phyloP scores from a whole-genome alignment of 768 basidiomycete genomes.

The Leccinum variicolor region DNA sequence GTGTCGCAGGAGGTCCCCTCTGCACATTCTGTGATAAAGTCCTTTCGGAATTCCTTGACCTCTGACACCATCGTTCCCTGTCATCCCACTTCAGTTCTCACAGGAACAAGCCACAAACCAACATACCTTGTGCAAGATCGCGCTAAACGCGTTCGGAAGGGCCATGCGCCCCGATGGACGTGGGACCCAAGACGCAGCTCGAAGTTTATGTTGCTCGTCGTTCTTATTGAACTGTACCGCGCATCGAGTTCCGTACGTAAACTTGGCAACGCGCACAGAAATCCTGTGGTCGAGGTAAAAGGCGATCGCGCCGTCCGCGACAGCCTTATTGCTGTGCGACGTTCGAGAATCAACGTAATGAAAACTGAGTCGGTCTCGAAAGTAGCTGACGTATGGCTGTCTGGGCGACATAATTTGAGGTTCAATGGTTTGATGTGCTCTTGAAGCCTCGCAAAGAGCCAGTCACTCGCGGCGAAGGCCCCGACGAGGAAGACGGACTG shows the following conservation, averaged over 20 bases:
- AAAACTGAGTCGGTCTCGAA: constrained; percentile 5
- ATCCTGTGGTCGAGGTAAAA: constrained; percentile 44
- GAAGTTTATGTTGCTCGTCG: constrained; percentile 28
- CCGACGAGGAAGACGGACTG: constrained; percentile 41
- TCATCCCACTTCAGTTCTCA: neutral
- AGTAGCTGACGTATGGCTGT: constrained; percentile 43
- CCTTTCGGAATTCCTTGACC: constrained; percentile 30
- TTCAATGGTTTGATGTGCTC: constrained; percentile 30
- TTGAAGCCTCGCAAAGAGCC: constrained; percentile 36
- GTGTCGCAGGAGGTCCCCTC: constrained; percentile 25
- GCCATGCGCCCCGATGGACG: constrained; percentile 30
- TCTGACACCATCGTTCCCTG: constrained; percentile 30
- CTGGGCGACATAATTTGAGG: constrained; percentile 45
- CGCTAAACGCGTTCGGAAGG: constrained; percentile 32
- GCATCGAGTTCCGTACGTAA: constrained; percentile 37
- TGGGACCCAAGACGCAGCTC: constrained; percentile 25
- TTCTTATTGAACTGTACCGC: constrained; percentile 27
- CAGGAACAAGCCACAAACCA: neutral
- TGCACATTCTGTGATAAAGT: constrained; percentile 28
- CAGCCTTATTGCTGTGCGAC: constrained; percentile 38
- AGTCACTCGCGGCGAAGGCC: constrained; percentile 43
- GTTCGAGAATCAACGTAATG: neutral
- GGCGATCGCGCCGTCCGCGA: constrained; percentile 43
- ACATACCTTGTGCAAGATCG: constrained; percentile 27
- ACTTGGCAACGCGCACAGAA: constrained; percentile 35